These are phyloP conservation scores for Microcyclospora pomicola DNA, from an alignment of 2,329 filamentous ascomycete genomes.

Conservation along the genomic window DNA sequence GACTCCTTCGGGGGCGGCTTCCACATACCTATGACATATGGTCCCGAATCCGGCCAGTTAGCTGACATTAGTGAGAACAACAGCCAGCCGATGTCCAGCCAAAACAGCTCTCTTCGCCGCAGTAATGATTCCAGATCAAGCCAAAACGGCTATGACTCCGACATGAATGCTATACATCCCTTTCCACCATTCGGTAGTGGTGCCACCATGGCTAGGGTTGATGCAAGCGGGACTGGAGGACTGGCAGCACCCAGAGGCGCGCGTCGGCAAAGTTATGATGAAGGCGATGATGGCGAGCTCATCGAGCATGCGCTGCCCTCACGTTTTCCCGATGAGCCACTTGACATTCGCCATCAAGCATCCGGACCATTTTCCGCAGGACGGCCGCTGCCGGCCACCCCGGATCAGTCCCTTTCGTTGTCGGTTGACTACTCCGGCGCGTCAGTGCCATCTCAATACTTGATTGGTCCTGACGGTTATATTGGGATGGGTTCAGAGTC, in stretches of 20 bases:
- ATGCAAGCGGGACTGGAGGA: constrained; percentile 83
- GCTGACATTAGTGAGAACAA: constrained; percentile 21
- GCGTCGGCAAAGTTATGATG: constrained; percentile 74
- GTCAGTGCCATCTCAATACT: constrained; percentile 5
- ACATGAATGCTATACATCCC: constrained; percentile 38
- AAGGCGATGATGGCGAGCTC: constrained; percentile 61
- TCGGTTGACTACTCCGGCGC: constrained; percentile 2
- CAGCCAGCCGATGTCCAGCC: constrained; percentile 29
- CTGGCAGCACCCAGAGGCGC: constrained; percentile 55
- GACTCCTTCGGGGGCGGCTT: constrained; percentile 62
- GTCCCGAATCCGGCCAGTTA: constrained; percentile 34
- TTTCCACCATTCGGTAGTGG: constrained; percentile 38
- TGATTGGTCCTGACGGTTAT: constrained; percentile 11
- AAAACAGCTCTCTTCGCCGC: constrained; percentile 31
- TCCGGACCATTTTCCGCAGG: constrained; percentile 37
- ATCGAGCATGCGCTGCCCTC: constrained; percentile 29
- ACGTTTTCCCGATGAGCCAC: constrained; percentile 44
- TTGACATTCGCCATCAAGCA: constrained; percentile 84
- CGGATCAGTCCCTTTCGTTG: constrained; percentile 37
- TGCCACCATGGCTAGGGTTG: constrained; percentile 52
- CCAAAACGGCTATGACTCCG: constrained; percentile 29
- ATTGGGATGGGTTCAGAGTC: constrained; percentile 14
- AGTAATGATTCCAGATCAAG: constrained; percentile 30
- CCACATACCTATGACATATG: constrained; percentile 47
- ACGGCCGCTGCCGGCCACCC: constrained; percentile 48